These are phyloP conservation scores for Torulaspora indica DNA, from an alignment of 805 yeast species.

Conservation along the genomic window DNA sequence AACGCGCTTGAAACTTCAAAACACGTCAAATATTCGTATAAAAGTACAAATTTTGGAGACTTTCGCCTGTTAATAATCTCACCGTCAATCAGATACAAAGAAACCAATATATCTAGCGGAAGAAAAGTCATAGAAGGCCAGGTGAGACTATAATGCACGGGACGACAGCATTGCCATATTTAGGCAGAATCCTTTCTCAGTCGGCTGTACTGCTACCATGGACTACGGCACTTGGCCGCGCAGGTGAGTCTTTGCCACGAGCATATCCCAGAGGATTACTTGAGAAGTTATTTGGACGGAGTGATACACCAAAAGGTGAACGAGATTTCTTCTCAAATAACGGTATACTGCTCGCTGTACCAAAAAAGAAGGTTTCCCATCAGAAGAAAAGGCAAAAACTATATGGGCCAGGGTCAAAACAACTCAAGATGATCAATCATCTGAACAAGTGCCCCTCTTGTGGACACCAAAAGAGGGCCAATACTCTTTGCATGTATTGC, in stretches of 20 bases:
- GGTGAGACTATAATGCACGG: not conserved
- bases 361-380: constrained; percentile 89
- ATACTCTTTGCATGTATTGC: constrained; percentile 89
- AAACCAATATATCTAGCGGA: no score
- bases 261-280: constrained; percentile 7
- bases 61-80: not conserved
- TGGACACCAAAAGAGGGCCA: constrained; percentile 86
- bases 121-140: no score
- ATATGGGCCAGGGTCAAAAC: constrained; percentile 78
- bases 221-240: constrained; percentile 4
- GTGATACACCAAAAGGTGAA: constrained; percentile 3
- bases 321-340: constrained; percentile 47
- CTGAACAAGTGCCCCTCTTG: constrained; percentile 92
- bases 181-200: not conserved
- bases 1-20: constrained; percentile 1
- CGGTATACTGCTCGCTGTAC: constrained; percentile 83
- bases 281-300: constrained; percentile 6
- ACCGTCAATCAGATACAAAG: not conserved
- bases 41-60: not conserved
- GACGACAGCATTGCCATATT: not conserved
- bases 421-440: constrained; percentile 66
- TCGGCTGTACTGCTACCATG: constrained; percentile 4
- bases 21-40: not conserved
- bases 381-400: constrained; percentile 79
- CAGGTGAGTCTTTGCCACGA: constrained; percentile 5